phyloP scores from a whole-genome alignment of 2,329 filamentous ascomycete genomes.

The Cordyceps javanica region DNA sequence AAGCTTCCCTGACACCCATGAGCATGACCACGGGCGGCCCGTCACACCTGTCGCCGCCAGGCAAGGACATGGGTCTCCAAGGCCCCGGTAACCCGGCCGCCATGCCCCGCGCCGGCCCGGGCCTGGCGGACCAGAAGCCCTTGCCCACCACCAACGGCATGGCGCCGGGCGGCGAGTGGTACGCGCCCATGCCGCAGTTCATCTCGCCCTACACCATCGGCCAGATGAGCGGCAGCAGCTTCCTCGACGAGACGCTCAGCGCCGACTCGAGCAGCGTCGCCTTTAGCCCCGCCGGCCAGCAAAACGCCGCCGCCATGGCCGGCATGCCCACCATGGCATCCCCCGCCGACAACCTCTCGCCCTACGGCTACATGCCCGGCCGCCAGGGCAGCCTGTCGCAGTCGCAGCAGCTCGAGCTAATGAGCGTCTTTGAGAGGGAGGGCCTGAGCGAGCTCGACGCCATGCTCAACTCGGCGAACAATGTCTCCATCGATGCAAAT shows the following conservation, averaged over 20 bases:
- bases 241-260: constrained; percentile 30
- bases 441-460: constrained; percentile 57
- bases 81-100: constrained; percentile 30
- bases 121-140: constrained; percentile 33
- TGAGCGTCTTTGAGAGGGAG: constrained; percentile 70
- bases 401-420: constrained; percentile 75
- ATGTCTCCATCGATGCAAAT: constrained; percentile 22
- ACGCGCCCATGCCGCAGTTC: constrained; percentile 45
- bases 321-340: constrained; percentile 26
- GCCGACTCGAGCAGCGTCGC: constrained; percentile 25
- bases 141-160: constrained; percentile 36
- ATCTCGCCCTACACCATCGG: constrained; percentile 47
- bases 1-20: not conserved
- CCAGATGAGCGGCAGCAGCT: constrained; percentile 34
- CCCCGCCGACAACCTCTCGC: constrained; percentile 9
- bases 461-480: constrained; percentile 41
- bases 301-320: not conserved
- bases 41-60: constrained; percentile 26
- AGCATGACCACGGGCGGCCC: not conserved
- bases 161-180: constrained; percentile 44
- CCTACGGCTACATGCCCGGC: constrained; percentile 32
- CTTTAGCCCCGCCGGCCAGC: constrained; percentile 22
- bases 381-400: constrained; percentile 67
- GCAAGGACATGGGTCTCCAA: constrained; percentile 18
- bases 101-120: constrained; percentile 32